phyloP scores from a whole-genome alignment of 768 basidiomycete genomes.

The Lepiota subincarnata region DNA sequence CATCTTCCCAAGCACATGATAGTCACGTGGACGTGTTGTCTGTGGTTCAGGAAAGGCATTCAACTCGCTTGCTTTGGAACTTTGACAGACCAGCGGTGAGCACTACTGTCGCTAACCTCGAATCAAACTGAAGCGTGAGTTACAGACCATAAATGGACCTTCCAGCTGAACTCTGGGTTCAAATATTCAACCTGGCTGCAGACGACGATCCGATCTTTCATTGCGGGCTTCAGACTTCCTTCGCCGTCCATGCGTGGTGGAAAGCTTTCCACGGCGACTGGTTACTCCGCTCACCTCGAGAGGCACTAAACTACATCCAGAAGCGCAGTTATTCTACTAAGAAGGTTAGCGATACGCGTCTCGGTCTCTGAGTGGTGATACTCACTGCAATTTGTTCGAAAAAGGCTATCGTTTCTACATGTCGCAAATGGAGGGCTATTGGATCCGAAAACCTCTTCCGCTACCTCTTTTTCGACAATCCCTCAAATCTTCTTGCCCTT shows the following conservation, averaged over 20 bases:
- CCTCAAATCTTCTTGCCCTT: conserved; percentile 48
- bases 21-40: no score
- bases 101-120: no score
- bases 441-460: conserved; percentile 67
- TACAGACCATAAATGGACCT: conserved; percentile 28
- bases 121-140: conserved; percentile 2
- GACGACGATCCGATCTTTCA: conserved; percentile 69
- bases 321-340: conserved; percentile 60
- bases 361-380: not conserved
- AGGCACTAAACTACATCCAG: conserved; percentile 55
- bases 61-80: no score
- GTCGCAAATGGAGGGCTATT: conserved; percentile 56
- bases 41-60: no score
- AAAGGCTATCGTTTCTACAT: conserved; percentile 67
- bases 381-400: not conserved
- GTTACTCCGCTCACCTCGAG: conserved; percentile 56
- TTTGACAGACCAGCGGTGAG: no score
- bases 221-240: conserved; percentile 53
- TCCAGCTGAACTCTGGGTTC: conserved; percentile 66
- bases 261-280: conserved; percentile 46
- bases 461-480: conserved; percentile 63
- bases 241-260: conserved; percentile 67
- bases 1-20: no score
- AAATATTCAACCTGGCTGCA: conserved; percentile 67
- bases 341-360: conserved; percentile 41